Evolutionary conservation across 2,329 filamentous ascomycete species (phyloP).

Genomic region (Colletotrichum sp.): DNA sequence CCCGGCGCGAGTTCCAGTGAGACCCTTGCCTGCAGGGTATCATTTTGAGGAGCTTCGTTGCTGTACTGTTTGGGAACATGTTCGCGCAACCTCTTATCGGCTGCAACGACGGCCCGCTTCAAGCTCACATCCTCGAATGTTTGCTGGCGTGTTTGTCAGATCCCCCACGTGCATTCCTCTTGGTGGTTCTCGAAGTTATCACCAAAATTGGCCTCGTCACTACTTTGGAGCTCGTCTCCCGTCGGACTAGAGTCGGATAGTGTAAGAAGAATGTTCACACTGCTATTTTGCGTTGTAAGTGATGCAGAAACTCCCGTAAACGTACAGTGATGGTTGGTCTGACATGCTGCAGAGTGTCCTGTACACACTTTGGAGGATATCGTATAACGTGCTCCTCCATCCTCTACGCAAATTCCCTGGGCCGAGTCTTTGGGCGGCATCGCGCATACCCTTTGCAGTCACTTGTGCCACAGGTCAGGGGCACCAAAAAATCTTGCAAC

Average conservation of each 20-base stretch:
- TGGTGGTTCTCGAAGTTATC: not conserved
- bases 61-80: not conserved
- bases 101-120: not conserved
- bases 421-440: conserved; percentile 7
- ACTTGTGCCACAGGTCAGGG: not conserved
- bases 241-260: not conserved
- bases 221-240: not conserved
- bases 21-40: not conserved
- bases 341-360: not conserved
- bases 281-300: not conserved
- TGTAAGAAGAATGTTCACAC: not conserved
- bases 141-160: not conserved
- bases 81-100: not conserved
- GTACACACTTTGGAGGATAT: not conserved
- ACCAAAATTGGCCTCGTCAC: not conserved
- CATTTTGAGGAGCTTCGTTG: not conserved
- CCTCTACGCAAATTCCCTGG: conserved; percentile 33
- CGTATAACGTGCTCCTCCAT: conserved; percentile 31
- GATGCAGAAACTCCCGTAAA: not conserved
- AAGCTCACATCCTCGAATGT: not conserved
- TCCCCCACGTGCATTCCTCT: not conserved
- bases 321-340: not conserved
- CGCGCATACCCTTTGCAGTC: not conserved
- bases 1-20: not conserved
- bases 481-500: conserved; percentile 13